phyloP scores from a whole-genome alignment of 78 protist species.

The Dictyostelium firmibasis region DNA sequence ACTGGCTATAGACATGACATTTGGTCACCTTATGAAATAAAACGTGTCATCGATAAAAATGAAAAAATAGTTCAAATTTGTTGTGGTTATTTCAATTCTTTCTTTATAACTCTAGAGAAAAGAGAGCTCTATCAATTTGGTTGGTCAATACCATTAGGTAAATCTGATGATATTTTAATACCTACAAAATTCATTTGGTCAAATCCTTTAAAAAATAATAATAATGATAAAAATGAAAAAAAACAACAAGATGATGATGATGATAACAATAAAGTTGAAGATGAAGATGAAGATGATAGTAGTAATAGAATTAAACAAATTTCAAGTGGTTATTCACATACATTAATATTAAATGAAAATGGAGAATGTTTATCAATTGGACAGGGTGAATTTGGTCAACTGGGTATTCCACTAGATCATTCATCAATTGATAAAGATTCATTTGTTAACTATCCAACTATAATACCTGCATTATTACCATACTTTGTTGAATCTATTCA shows the following conservation, averaged over 20 bases:
- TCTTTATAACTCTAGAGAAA: not conserved
- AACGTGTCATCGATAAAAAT: not conserved
- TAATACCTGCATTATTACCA: not conserved
- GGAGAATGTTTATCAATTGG: slow-evolving; percentile 41
- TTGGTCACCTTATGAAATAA: slow-evolving; percentile 6
- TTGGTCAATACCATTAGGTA: slow-evolving; percentile 29
- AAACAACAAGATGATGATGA: not conserved
- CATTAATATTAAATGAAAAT: slow-evolving; percentile 8
- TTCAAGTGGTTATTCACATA: slow-evolving; percentile 40
- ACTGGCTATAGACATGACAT: not conserved
- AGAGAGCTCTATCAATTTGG: slow-evolving; percentile 42
- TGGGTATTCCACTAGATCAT: slow-evolving; percentile 29
- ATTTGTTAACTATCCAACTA: slow-evolving; percentile 11
- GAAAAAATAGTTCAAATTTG: not conserved
- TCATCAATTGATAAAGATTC: not conserved
- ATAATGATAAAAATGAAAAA: not conserved
- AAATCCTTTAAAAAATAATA: not conserved
- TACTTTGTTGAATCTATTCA: slow-evolving; percentile 17
- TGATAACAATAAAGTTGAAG: not conserved
- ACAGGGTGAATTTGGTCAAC: slow-evolving; percentile 61
- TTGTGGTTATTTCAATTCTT: slow-evolving; percentile 32
- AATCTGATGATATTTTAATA: not conserved
- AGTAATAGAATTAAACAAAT: slow-evolving; percentile 1
- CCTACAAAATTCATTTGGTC: slow-evolving; percentile 1
- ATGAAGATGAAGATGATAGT: not conserved